phyloP scores from a whole-genome alignment of 495 filamentous ascomycete genomes.

The Xylaria venustula region DNA sequence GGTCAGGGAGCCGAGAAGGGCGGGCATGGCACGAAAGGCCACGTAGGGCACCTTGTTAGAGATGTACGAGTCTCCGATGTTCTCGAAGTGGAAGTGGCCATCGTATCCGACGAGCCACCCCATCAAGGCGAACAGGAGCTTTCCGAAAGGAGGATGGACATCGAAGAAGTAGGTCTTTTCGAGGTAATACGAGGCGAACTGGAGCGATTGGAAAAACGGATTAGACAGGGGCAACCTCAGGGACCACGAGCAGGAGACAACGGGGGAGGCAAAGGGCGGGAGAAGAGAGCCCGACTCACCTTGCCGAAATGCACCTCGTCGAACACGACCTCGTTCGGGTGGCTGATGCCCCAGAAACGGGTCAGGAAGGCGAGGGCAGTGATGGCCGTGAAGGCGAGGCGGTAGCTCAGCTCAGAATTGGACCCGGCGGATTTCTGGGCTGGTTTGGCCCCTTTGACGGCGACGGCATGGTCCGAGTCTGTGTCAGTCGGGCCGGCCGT shows the following conservation, averaged over 20 bases:
- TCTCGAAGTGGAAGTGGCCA: constrained; percentile 96
- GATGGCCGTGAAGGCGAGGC: constrained; percentile 72
- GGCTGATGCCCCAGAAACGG: constrained; percentile 89
- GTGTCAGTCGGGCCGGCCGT: constrained; percentile 31
- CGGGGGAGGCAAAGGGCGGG: not conserved
- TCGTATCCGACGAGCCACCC: constrained; percentile 96
- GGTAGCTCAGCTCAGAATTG: constrained; percentile 75
- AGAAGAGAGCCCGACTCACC: constrained; percentile 50
- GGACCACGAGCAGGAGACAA: not conserved
- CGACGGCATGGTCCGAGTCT: constrained; percentile 48
- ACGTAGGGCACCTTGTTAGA: constrained; percentile 96
- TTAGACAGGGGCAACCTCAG: constrained; percentile 15
- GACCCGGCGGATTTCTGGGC: constrained; percentile 25
- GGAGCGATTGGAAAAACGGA: constrained; percentile 4
- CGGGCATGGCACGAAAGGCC: constrained; percentile 90
- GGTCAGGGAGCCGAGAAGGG: constrained; percentile 84
- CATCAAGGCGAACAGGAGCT: constrained; percentile 86
- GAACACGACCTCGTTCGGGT: constrained; percentile 96
- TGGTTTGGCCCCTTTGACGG: constrained; percentile 33
- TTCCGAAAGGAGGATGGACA: constrained; percentile 96
- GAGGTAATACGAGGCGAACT: constrained; percentile 97
- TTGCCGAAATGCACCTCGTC: constrained; percentile 99
- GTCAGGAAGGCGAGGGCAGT: constrained; percentile 85
- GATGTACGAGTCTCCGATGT: constrained; percentile 98
- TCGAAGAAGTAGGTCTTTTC: constrained; percentile 99